Evolutionary conservation across 2,329 filamentous ascomycete species (phyloP).

Genomic region (Acarospora socialis): DNA sequence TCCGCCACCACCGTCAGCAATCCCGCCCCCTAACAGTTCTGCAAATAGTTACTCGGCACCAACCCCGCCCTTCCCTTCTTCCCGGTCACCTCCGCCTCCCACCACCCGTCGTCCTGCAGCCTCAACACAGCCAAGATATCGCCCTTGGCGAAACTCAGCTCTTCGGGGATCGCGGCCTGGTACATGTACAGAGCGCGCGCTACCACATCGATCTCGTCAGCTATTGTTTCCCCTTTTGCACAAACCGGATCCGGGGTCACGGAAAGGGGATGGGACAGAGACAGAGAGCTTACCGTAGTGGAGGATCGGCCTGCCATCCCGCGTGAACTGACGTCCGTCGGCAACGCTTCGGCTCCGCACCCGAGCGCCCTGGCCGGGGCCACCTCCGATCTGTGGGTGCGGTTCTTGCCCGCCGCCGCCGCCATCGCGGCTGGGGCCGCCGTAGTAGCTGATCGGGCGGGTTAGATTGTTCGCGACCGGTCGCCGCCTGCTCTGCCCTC

Average conservation of each 20-base stretch:
- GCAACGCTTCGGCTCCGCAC: slow-evolving; percentile 72
- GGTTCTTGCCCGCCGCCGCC: slow-evolving; percentile 14
- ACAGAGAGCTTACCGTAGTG: slow-evolving; percentile 86
- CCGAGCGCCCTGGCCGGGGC: slow-evolving; percentile 35
- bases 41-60: slow-evolving; percentile 54
- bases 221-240: too few species aligned
- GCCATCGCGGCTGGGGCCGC: slow-evolving; percentile 24
- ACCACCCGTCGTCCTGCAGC: slow-evolving; percentile 96
- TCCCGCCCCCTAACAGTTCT: slow-evolving; percentile 35
- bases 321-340: slow-evolving; percentile 62
- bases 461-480: slow-evolving; percentile 38
- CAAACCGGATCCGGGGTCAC: too few species aligned
- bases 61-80: slow-evolving; percentile 40
- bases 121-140: slow-evolving; percentile 79
- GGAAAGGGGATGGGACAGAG: background rate
- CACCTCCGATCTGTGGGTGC: slow-evolving; percentile 17
- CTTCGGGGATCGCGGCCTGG: slow-evolving; percentile 85
- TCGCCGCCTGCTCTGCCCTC: slow-evolving; percentile 30
- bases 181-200: slow-evolving; percentile 92
- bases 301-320: slow-evolving; percentile 73
- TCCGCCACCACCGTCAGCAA: background rate
- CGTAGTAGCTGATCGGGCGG: slow-evolving; percentile 36
- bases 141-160: slow-evolving; percentile 82
- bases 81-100: slow-evolving; percentile 87
- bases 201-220: too few species aligned